Percentiles rank a stretch among this genome's conserved stretches.
These are phyloP conservation scores for Polygonum maritimum DNA, from an alignment of 148 eudicot genomes.

Conservation along the genomic window DNA sequence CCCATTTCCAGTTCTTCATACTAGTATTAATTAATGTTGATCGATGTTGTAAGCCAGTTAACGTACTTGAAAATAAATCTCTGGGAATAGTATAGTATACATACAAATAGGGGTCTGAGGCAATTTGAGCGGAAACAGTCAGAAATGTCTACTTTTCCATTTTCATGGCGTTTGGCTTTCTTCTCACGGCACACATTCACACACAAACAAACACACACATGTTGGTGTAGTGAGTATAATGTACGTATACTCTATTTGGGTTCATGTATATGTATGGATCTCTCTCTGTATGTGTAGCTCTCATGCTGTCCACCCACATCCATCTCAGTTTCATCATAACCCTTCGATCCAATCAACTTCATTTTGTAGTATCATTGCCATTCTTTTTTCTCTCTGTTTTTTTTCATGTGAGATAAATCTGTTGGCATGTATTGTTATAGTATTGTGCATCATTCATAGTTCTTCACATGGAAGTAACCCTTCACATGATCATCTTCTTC, in stretches of 20 bases:
- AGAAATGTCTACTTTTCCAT: neutral
- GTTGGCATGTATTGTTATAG: no score
- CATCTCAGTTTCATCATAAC: neutral
- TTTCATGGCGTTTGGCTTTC: neutral
- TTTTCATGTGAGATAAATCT: no score
- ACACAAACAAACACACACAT: neutral
- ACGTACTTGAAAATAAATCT: neutral
- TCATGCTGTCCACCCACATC: slow-evolving; percentile 1
- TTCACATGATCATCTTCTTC: no score
- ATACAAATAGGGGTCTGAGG: neutral
- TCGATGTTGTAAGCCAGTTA: neutral
- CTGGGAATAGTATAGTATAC: neutral
- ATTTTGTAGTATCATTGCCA: neutral
- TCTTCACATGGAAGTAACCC: no score
- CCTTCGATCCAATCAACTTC: neutral
- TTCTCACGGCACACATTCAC: neutral
- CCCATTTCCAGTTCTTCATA: neutral
- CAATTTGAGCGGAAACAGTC: neutral
- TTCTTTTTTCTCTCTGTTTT: neutral
- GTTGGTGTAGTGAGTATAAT: no score
- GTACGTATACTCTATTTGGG: neutral
- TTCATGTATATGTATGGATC: no score
- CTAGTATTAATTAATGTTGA: no score
- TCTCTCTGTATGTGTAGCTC: neutral
- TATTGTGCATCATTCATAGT: no score